Percentiles rank a stretch among this genome's conserved stretches.
Evolutionary conservation across 352 stramenopile genomes (phyloP).

Genomic region (Peronospora destructor): DNA sequence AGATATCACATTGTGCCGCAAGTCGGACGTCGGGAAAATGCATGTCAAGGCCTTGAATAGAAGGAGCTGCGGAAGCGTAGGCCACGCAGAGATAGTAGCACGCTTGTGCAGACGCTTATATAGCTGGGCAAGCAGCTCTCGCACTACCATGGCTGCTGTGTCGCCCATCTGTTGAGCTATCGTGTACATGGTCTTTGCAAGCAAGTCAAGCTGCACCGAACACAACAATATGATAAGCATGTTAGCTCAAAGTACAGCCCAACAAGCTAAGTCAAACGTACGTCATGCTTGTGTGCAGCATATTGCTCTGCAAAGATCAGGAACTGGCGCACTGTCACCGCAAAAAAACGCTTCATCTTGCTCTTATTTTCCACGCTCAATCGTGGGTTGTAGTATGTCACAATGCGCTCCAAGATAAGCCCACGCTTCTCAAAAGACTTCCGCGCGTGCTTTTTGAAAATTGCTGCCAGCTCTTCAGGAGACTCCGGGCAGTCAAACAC

Average conservation of each 20-base stretch:
- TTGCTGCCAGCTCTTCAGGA: constrained; percentile 79
- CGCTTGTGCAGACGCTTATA: constrained; percentile 76
- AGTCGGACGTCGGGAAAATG: constrained; percentile 92
- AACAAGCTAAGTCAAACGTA: constrained; percentile 18
- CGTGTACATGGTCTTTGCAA: constrained; percentile 82
- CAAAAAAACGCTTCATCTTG: constrained; percentile 95
- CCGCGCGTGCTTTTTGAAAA: constrained; percentile 87
- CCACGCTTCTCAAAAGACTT: constrained; percentile 62
- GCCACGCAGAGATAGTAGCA: constrained; percentile 66
- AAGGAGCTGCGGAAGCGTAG: constrained; percentile 84
- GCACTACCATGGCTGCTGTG: constrained; percentile 80
- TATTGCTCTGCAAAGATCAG: constrained; percentile 84
- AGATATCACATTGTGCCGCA: constrained; percentile 91
- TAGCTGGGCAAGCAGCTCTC: constrained; percentile 87
- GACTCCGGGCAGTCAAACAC: constrained; percentile 92
- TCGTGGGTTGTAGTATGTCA: constrained; percentile 90
- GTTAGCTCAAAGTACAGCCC: constrained; percentile 1
- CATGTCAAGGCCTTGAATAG: constrained; percentile 83
- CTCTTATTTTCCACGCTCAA: constrained; percentile 91
- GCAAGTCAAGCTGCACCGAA: constrained; percentile 61
- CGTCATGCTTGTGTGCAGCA: constrained; percentile 53
- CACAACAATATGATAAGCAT: constrained; percentile 22
- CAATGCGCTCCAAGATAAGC: constrained; percentile 89
- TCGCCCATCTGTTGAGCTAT: constrained; percentile 89
- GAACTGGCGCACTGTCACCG: constrained; percentile 91